Evolutionary conservation across 306 rosid genomes (phyloP), one percentile per base, ranked within the genome.

Genomic region (Adenanthera pavonina): DNA sequence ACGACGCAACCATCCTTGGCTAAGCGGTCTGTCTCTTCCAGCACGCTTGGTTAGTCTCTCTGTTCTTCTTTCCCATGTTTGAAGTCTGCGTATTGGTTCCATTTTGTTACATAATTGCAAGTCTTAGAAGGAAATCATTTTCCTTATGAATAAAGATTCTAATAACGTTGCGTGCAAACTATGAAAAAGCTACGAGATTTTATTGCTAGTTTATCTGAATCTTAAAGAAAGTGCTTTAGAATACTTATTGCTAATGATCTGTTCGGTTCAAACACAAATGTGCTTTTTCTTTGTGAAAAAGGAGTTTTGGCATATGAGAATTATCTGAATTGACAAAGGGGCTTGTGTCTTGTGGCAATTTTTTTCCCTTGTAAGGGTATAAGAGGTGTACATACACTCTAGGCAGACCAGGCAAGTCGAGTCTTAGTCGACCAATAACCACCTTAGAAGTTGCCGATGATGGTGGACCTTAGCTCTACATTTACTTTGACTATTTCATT

Each of bases 1-100:
- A 81, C 97, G 49, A 76, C 89, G 7, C 90, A 84, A 76, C 79
- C 89, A n/a, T 77, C 82, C 77, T 78, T 88, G 66, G 81, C 92
- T 38, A 17, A 56, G 62, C 77, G 81, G 25, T 47, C 87, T 8
- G 54, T 80, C 59, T 57, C 84, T 61, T 38, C 86, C 7, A 83
- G 81, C 86, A 41, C 82, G 64, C 82, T 84, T 17, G 91, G 98
- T 95, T 16, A 71, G 91, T 88, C 80, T 84, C 33, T 69, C 72
- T 41, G 8, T 2, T 76, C 46, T 71, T 8, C 56, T 40, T 77
- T 73, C 15, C 17, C 19, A 43, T 8, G 12, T 17, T 19, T 41
- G 62, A 48, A 16, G 12, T 49, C 47, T 34, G 25, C 17, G 61
- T 1, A 49, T 43, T 68, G 2, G 43, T 64, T 47, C 13, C 36